Evolutionary conservation across 306 rosid species (phyloP), one percentile per base, ranked within the genome.

Genomic region (Inga laurina): DNA sequence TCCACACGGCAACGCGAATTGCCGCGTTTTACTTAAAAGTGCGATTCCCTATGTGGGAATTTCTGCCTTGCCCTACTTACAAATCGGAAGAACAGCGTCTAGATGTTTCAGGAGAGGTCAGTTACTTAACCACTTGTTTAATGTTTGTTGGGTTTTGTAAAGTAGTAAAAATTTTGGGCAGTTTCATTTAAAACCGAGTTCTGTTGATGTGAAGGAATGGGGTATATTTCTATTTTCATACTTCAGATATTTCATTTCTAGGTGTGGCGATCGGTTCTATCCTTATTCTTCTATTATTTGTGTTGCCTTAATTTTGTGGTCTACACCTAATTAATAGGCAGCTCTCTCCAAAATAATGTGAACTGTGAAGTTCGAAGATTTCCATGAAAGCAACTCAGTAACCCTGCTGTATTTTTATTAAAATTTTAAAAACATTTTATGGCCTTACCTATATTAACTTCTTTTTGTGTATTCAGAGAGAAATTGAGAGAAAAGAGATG

Each of bases 11-110:
- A 83, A 72, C 70, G 76, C 83, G 56, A 83, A 74, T 89, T 87
- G 84, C 85, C 77, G 77, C 85, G 8, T 88, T 37, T 85, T 84
- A 69, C 57, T 78, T 51, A 85, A 84, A 27, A 78, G 85, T 51
- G 81, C 86, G 16, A 79, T 61, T 76, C 80, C 88, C n/a, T 49
- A 72, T 54, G 37, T 57, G 82, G 89, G 86, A 43, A 73, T 84
- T 75, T 82, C 91, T 46, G 82, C 92, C 87, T 77, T 87, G 79
- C 90, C 97, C 76, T 79, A 64, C 78, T 72, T 85, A 61, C 88
- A 75, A 11, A 71, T 79, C 21, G 73, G 72, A 87, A 79, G 54
- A 56, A 75, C 83, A 77, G 81, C 82, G 76, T 86, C 56, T 79
- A 79, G 62, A 72, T 77, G 86, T 83, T 88, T 77, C 52, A 82